Conservation (phyloP, 208 protist species). For the Leishmania major region DNA sequence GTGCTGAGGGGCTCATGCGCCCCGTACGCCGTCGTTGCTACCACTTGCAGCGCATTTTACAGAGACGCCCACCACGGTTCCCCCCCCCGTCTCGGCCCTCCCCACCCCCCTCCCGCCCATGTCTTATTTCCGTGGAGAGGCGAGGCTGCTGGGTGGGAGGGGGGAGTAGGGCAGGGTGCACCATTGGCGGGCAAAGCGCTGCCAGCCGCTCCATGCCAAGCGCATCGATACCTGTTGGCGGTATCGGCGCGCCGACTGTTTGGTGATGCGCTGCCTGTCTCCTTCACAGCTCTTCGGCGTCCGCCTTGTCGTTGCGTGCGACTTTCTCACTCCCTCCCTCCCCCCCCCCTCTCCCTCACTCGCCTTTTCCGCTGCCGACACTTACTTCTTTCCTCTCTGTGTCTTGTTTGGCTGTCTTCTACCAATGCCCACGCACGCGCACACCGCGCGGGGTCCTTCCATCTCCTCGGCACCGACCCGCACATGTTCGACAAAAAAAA, state of each 20-base stretch:
- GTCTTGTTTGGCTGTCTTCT: not conserved
- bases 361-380: not conserved
- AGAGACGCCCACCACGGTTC: not conserved
- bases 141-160: not conserved
- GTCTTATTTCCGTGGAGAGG: not conserved
- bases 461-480: not conserved
- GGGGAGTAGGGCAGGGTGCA: not conserved
- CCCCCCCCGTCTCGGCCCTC: not conserved
- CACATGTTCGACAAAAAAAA: not conserved
- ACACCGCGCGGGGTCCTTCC: not conserved
- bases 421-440: not conserved
- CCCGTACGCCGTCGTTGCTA: not conserved
- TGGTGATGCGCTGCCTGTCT: not conserved
- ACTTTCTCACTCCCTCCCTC: not conserved
- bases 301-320: not conserved
- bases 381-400: not conserved
- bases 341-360: not conserved
- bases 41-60: not conserved
- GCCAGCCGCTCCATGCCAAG: not conserved
- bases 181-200: not conserved
- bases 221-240: not conserved
- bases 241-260: not conserved
- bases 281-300: not conserved
- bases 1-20: not conserved
- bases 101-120: not conserved